Base-by-base conservation (phyloP, 352 stramenopile genomes). In the Globisporangium heterothallicum region DNA sequence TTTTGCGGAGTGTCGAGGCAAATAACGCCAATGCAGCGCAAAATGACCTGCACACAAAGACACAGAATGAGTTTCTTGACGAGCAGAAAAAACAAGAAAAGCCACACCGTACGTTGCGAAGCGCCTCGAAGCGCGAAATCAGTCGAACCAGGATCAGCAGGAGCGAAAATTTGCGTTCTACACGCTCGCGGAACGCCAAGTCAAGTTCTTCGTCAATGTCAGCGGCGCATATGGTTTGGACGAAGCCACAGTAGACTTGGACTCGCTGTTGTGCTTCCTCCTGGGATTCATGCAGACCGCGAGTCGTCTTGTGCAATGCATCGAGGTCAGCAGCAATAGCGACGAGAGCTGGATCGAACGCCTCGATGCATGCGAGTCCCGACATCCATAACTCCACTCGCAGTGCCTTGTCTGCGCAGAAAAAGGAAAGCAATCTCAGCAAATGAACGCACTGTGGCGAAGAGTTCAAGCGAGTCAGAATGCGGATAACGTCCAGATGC, bases 191-290 rank as follows among this genome's bases (percentile, higher is more conserved):
- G 25, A 56, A 44, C 18, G 21, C 35, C 16, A 45, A 4, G n/a
- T 61, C 54, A 1, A 45, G 42, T 13, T 27, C 54, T 50, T 56
- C 35, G 22, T 61, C 54, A 30, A 51, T 22, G 19, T 51, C 46
- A 6, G 26, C 54, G 5, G 54, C 35, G 16, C 46, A 56, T 4
- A 61, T 45, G 6, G 41, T 18, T 8, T 42, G 7, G 6, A 61
- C n/a, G 22, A 61, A 61, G n/a, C 40, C 21, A 13, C 54, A 61
- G 32, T 56, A 56, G 29, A 34, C 42, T 19, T 40, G 38, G 4
- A 55, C 18, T 24, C 32, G 53, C 19, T 54, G 13, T 12, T 32
- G 34, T 0, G 9, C 30, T 18, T 16, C 30, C 5, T 50, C 24
- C 18, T 8, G n/a, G 1, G 3, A 22, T 18, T 29, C 4, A 9